These are phyloP conservation scores for Pseudozyma thailandica DNA, from an alignment of 1,284 basidiomycete species.

Conservation along the genomic window DNA sequence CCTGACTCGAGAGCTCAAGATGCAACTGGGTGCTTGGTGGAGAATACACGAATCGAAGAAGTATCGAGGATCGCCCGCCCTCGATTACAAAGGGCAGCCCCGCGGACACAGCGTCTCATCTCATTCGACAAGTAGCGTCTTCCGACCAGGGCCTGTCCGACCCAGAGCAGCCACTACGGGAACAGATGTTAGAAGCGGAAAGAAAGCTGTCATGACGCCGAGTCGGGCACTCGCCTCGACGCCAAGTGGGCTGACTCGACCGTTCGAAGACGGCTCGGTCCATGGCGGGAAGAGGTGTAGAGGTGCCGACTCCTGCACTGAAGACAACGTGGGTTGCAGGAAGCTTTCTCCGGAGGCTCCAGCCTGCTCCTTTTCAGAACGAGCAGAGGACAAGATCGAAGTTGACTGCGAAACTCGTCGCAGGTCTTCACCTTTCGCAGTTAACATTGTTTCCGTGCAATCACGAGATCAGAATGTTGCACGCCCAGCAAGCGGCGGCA, in stretches of 20 bases:
- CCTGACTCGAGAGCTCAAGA: constrained; percentile 4
- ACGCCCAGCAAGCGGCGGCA: neutral
- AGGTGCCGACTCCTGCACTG: no score
- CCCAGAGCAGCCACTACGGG: constrained; percentile 6
- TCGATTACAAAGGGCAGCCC: no score
- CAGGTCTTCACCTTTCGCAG: no score
- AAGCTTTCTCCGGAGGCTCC: no score
- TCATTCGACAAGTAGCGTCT: no score
- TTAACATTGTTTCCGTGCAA: no score
- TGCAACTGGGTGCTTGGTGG: constrained; percentile 25
- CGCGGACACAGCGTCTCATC: no score
- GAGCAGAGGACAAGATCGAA: no score
- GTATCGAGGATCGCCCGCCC: neutral
- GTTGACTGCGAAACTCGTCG: no score
- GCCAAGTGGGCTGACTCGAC: neutral
- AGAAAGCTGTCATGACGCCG: constrained; percentile 1
- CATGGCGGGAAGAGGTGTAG: constrained; percentile 1
- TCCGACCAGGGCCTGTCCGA: neutral
- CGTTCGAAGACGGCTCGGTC: neutral
- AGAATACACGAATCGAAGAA: neutral
- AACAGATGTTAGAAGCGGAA: neutral
- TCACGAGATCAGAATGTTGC: no score
- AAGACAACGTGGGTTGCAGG: no score
- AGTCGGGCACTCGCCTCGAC: constrained; percentile 2
- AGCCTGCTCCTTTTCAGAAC: no score